Evolutionary conservation across 163 green algal genomes (phyloP).

Genomic region (Chloroidium sp.): DNA sequence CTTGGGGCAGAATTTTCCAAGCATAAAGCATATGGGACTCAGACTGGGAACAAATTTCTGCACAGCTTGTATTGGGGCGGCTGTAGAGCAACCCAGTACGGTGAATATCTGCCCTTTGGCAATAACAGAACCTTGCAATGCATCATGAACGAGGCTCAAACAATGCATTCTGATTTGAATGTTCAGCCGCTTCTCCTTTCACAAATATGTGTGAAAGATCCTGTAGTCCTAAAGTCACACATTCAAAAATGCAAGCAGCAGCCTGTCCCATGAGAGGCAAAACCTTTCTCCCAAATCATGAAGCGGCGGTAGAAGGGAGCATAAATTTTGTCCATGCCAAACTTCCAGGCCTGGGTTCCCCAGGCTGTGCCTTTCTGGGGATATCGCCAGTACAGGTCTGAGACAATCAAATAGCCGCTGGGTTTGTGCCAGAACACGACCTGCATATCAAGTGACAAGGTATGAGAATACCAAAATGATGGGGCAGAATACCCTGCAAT

Average conservation of each 20-base stretch:
- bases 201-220: not conserved
- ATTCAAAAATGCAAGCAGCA: not conserved
- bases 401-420: constrained; percentile 27
- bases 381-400: constrained; percentile 57
- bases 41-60: not conserved
- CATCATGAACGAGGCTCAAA: not conserved
- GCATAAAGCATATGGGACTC: not conserved
- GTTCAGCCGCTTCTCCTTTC: not conserved
- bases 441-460: constrained; percentile 3
- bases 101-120: not conserved
- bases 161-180: not conserved
- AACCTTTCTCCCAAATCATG: constrained; percentile 41
- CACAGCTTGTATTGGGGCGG: not conserved
- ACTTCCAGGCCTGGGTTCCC: constrained; percentile 28
- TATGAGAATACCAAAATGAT: not conserved
- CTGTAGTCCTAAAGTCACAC: not conserved
- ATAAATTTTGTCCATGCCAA: constrained; percentile 39
- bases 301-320: constrained; percentile 48
- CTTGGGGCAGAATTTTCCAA: not conserved
- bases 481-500: not conserved
- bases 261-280: not conserved
- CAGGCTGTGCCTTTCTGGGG: constrained; percentile 11
- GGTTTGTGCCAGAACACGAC: constrained; percentile 45
- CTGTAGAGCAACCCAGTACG: not conserved
- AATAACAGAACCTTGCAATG: not conserved